Percentiles rank a stretch among this genome's conserved stretches.
Evolutionary conservation across 257 asterid genomes (phyloP).

Genomic region (Solanum megistacrolobum): DNA sequence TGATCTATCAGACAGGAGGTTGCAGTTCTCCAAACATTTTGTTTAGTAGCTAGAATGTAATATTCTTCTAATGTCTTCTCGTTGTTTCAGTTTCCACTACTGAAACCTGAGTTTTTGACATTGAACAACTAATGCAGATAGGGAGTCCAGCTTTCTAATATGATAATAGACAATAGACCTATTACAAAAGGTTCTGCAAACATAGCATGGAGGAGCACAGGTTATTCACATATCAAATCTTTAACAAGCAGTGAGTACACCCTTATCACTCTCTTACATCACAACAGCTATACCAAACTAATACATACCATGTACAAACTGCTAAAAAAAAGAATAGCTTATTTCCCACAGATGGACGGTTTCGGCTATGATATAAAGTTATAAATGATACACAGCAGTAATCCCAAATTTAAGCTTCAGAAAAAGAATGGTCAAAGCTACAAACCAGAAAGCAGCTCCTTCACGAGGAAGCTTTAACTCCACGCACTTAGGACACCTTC

Average conservation of each 20-base stretch:
- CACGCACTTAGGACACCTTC: constrained; percentile 92
- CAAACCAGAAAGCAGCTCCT: constrained; percentile 96
- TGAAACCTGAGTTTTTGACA: background rate
- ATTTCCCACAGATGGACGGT: background rate
- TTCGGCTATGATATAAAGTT: background rate
- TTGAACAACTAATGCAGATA: background rate
- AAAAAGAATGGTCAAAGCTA: constrained; percentile 13
- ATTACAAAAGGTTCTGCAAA: background rate
- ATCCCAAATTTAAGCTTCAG: background rate
- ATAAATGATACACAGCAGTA: background rate
- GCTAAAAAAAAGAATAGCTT: background rate
- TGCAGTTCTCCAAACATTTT: background rate
- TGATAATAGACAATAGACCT: background rate
- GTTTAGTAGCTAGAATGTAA: background rate
- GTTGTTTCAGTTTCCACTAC: background rate
- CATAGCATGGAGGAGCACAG: background rate
- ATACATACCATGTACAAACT: background rate
- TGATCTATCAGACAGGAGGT: background rate
- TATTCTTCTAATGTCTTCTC: background rate
- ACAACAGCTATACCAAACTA: background rate
- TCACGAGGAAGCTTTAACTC: constrained; percentile 92
- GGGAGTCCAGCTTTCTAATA: background rate
- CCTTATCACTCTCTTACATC: background rate
- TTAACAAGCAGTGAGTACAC: background rate
- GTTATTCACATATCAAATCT: background rate